Evolutionary conservation across 148 eudicot species (phyloP).

Genomic region (Rhododendron ovatum): DNA sequence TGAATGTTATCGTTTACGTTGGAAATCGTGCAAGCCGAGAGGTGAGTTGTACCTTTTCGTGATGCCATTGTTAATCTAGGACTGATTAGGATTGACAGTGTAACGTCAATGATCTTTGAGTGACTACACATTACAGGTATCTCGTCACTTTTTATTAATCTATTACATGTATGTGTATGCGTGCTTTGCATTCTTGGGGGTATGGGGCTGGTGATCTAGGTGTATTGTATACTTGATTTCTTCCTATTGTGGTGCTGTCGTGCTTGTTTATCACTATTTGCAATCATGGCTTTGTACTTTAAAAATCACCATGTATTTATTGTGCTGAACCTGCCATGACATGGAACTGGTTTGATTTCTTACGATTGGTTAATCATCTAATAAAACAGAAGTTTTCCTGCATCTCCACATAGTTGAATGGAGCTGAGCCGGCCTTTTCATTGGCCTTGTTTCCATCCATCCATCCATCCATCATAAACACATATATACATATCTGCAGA

Average conservation of each 20-base stretch:
- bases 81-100: background rate
- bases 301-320: background rate
- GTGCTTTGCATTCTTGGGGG: background rate
- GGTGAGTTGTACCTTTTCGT: slow-evolving; percentile 33
- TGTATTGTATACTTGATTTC: background rate
- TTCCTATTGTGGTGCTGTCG: background rate
- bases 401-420: background rate
- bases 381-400: background rate
- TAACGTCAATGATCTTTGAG: background rate
- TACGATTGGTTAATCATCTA: background rate
- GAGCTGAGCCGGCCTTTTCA: background rate
- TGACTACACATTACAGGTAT: background rate
- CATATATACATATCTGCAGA: background rate
- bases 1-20: slow-evolving; percentile 93
- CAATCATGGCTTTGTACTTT: background rate
- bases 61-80: background rate
- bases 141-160: background rate
- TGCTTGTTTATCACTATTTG: background rate
- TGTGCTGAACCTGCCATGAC: background rate
- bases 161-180: no score
- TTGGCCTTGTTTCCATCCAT: background rate
- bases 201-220: background rate
- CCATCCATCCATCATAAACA: background rate
- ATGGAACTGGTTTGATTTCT: background rate
- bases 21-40: slow-evolving; percentile 99